These are phyloP conservation scores for Pestalotiopsis sp. DNA, from an alignment of 2,329 filamentous ascomycete species.

Conservation along the genomic window DNA sequence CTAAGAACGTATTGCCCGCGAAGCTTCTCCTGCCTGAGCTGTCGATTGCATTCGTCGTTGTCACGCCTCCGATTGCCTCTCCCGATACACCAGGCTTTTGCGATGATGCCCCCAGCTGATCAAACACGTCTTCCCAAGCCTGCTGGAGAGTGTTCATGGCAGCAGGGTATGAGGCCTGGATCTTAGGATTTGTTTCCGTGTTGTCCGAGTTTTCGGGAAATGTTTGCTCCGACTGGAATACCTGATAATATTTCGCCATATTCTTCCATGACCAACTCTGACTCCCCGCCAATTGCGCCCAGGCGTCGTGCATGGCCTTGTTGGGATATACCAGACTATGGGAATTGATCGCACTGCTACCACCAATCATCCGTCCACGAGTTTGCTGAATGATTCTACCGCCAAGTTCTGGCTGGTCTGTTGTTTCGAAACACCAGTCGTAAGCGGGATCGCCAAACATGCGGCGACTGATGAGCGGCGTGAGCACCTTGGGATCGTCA, in stretches of 20 bases:
- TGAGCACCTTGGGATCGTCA: background rate
- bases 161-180: background rate
- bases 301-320: constrained; percentile 17
- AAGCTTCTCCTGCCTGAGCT: background rate
- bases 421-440: background rate
- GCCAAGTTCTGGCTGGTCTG: background rate
- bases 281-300: constrained; percentile 14
- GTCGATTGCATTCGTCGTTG: constrained; percentile 1
- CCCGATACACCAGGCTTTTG: background rate
- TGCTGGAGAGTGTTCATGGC: background rate
- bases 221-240: background rate
- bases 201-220: too few species aligned
- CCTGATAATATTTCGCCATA: background rate
- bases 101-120: background rate
- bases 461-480: background rate
- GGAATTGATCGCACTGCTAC: constrained; percentile 20
- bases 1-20: background rate
- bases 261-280: background rate
- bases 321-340: constrained; percentile 15
- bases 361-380: constrained; percentile 19
- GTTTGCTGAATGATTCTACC: background rate
- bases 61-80: background rate
- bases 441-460: background rate
- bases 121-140: background rate
- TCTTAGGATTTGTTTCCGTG: background rate